Base-by-base conservation (phyloP, 2,329 filamentous ascomycete species). In the Talaromyces rugulosus region DNA sequence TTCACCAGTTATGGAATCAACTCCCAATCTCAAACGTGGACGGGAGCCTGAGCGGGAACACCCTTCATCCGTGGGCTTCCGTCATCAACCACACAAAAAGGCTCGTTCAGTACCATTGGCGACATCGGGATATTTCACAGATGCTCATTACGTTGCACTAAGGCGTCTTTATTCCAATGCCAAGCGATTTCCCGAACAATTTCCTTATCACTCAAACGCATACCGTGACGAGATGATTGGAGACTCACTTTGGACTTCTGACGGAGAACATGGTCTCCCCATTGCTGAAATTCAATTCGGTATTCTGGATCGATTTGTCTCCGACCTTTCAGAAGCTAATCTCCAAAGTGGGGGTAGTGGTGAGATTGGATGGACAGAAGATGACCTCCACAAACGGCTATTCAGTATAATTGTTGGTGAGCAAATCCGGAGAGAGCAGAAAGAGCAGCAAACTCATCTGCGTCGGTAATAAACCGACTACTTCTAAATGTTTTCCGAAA, bases 401-500 rank as follows among this genome's bases (percentile, higher is more conserved):
- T 78, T 80, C 62, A 79, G 78, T 62, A 73, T 81, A 60, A 79
- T 80, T 31, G 76, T 81, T 68, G 79, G 79, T 36, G 78, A 80
- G 65, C 75, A 78, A 62, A 75, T 80, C 56, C 71, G 79, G 67
- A 71, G 72, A 58, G 77, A 80, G 62, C 67, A 68, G 61, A 77
- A 75, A 63, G 68, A 67, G 60, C 70, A 69, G 62, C 23, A 33
- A 12, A 27, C 34, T 11, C 27, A 16, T 28, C 4, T 8, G 27
- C 50, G 28, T 16, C 50, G 50, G 16, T 31, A 53, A 53, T 12
- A 12, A 30, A 28, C 50, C 16, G 14, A 9, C 5, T 31, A 53
- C 44, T 9, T 27, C 44, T 16, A 27, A 47, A 12, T 7, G 16
- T 12, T 47, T 47, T 23, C 8, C 44, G 8, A 7, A 47, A 18